These are phyloP conservation scores for Boletus subluridellus DNA, from an alignment of 1,284 basidiomycete genomes.

Conservation along the genomic window DNA sequence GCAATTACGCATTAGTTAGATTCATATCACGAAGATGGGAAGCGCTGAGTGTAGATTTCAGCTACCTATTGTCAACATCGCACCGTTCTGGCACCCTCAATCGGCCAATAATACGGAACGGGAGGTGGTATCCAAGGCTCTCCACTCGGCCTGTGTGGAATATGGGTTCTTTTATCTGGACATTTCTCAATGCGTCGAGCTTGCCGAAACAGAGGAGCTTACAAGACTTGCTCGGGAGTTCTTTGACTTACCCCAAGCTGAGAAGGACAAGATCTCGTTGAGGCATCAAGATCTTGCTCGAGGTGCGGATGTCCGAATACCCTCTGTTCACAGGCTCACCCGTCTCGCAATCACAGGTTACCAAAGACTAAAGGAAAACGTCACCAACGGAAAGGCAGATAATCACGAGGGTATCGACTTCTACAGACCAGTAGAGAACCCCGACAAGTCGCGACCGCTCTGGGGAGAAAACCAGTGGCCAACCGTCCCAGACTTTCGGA, in stretches of 20 bases:
- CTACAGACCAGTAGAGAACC: constrained; percentile 66
- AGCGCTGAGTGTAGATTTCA: not conserved
- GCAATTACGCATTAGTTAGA: not conserved
- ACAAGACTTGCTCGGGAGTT: constrained; percentile 63
- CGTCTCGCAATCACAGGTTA: constrained; percentile 50
- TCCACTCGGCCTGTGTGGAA: constrained; percentile 72
- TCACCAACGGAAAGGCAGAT: constrained; percentile 80
- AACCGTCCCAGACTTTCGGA: constrained; percentile 50
- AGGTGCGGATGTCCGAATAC: constrained; percentile 45
- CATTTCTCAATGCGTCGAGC: constrained; percentile 54
- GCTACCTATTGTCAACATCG: constrained; percentile 52
- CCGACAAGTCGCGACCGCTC: constrained; percentile 64
- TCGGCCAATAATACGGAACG: constrained; percentile 14
- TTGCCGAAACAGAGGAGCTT: constrained; percentile 63
- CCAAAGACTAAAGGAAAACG: constrained; percentile 70
- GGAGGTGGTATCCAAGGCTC: constrained; percentile 48
- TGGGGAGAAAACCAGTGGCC: constrained; percentile 89
- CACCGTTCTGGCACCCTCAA: constrained; percentile 47
- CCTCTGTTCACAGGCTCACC: not conserved
- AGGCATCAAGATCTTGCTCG: constrained; percentile 66
- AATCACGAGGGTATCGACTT: constrained; percentile 84
- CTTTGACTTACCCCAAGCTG: constrained; percentile 64
- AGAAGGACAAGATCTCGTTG: constrained; percentile 69
- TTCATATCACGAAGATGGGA: constrained; percentile 12
- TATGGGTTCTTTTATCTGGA: constrained; percentile 88